Conservation (phyloP, 495 filamentous ascomycete species). For the Trichoderma parareesei region DNA sequence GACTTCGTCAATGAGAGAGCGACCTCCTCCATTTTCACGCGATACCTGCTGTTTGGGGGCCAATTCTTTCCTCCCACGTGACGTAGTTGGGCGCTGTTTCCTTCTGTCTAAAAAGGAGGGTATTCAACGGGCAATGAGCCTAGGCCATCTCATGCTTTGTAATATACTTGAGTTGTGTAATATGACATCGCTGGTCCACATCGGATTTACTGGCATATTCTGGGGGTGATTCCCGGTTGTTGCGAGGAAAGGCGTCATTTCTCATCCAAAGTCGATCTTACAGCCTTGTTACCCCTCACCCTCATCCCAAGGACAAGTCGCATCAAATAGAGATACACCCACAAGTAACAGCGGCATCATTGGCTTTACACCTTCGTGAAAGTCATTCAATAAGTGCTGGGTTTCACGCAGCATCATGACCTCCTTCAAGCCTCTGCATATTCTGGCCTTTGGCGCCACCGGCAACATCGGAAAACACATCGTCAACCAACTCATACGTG, state of each 20-base stretch:
- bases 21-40: no score
- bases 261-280: no score
- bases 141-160: not conserved
- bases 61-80: not conserved
- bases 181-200: not conserved
- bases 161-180: not conserved
- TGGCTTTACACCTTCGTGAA: no score
- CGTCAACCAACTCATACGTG: slow-evolving; percentile 45
- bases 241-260: no score
- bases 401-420: not conserved
- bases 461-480: slow-evolving; percentile 62
- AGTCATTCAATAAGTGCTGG: no score
- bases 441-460: slow-evolving; percentile 65
- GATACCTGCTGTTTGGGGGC: not conserved
- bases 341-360: no score
- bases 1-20: no score
- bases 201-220: no score
- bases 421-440: slow-evolving; percentile 11
- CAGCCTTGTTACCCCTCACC: no score
- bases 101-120: not conserved
- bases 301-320: no score
- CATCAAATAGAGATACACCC: no score
- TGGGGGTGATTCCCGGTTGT: no score
- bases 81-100: not conserved
- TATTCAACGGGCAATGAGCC: not conserved